Base-by-base conservation (phyloP, 129 eudicot genomes). In the Pulicaria dysenterica region DNA sequence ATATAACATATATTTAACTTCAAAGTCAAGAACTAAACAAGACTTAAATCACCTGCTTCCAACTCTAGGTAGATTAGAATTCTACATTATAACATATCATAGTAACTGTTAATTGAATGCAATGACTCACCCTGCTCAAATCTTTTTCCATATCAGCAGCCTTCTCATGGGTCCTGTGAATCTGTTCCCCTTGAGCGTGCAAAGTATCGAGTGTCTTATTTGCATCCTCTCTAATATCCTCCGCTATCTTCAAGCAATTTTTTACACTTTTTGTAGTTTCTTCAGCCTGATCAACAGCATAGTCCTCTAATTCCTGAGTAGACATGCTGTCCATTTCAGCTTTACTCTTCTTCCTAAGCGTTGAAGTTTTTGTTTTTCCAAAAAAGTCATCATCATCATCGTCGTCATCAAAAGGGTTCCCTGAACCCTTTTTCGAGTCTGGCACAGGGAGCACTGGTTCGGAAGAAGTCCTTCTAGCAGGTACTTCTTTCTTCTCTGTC, bases 131-230 rank as follows among this genome's bases (percentile, higher is more conserved):
- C 97, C 76, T 88, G 76, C 85, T 85, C 83, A 94, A 81, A 78
- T 94, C 98, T 24, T 79, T 76, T 15, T 94, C 98, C 77, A 90
- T 90, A 1, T 83, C 85, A 45, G 81, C 87, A 70, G 95, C 96
- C 87, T 87, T 87, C 14, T 57, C 50, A 67, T 94, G 98, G 54
- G 98, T 94, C 76, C 97, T 75, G 9, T 87, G 81, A 64, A 94
- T 94, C 43, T 94, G 98, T 76, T 94, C 98, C 5, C 98, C 98
- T 72, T 94, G 98, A 75, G 87, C 85, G 66, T 94, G 97, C 84
- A 94, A 73, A 49, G 96, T 94, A 2, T 90, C 97, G 34, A 94
- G 96, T 1, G 98, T 94, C 74, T 64, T 73, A 0, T 80, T 49
- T 37, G 89, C 98, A 64, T 86, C 92, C 36, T 73, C 65, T 67